Base-by-base conservation (phyloP, 1,284 basidiomycete genomes). In the Rhizoctonia solani region DNA sequence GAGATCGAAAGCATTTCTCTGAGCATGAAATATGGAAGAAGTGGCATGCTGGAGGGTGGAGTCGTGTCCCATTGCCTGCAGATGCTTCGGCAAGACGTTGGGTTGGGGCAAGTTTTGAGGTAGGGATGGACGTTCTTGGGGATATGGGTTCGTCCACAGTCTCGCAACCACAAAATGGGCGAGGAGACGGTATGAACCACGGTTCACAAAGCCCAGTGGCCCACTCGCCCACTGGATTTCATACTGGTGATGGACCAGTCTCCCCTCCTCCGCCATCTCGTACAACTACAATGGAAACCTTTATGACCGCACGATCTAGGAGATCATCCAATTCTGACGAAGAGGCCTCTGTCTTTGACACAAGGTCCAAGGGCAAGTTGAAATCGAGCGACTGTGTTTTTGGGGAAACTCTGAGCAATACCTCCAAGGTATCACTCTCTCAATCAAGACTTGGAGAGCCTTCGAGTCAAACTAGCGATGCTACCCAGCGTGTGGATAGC, bases 41-140 rank as follows among this genome's bases (percentile, higher is more conserved):
- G 37, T 65, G 59, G 59, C 49, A 21, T 25, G 19, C 30, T 47
- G 58, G 46, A 41, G 58, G 58, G 34, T 65, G 59, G 59, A 39
- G 59, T 21, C 59, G 49, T 3, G 59, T 65, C 9, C 59, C 59
- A 11, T 42, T 65, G 37, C 59, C 59, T 27, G 49, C 23, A n/a
- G 59, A 65, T 32, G 59, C 59, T 2, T 65, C 59, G 1, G 25
- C 59, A 16, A 47, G 59, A 21, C 59, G 59, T 11, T 92, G 90
- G 90, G 81, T 89, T 25, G 89, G 90, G 29, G 80, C 79, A 16
- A 89, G 85, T 66, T 92, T 92, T 72, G 87, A 90, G 72, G 80
- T 92, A 44, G 90, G 90, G 1, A 47, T 68, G n/a, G 81, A 82
- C 19, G 80, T 89, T 65, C 76, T 87, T 9, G 87, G 49, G 41